These are phyloP conservation scores for Paramecium sexaurelia DNA, from an alignment of 73 alveolate genomes.

Conservation along the genomic window DNA sequence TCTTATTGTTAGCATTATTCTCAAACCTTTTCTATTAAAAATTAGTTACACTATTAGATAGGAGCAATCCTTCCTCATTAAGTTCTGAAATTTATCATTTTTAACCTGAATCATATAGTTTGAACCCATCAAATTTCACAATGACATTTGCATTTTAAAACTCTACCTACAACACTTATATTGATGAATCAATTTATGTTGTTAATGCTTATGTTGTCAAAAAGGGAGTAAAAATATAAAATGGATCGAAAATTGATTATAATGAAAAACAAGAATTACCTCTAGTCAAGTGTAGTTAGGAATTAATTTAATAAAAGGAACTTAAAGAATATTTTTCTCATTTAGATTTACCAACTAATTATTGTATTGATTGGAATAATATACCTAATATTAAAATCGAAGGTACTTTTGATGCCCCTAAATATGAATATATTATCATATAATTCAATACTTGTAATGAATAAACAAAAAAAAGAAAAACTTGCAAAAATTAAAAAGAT, in stretches of 20 bases:
- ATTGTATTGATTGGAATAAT: constrained; percentile 48
- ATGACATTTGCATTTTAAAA: constrained; percentile 10
- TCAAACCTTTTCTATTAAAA: not conserved
- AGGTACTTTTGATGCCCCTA: constrained; percentile 21
- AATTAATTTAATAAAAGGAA: not conserved
- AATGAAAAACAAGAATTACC: not conserved
- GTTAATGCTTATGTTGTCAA: not conserved
- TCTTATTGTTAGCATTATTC: not conserved
- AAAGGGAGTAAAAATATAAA: not conserved
- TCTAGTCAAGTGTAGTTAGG: not conserved
- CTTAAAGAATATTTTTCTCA: constrained; percentile 26
- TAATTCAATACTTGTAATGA: not conserved
- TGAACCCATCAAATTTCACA: not conserved
- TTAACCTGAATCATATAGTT: not conserved
- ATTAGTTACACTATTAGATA: not conserved
- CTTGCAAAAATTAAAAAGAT: not conserved
- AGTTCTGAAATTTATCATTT: constrained; percentile 16
- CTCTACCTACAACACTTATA: not conserved
- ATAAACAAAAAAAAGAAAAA: not conserved
- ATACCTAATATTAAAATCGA: not conserved
- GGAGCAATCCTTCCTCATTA: not conserved
- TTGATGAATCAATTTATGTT: constrained; percentile 50
- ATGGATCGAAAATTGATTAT: not conserved
- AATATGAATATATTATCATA: not conserved
- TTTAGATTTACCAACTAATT: constrained; percentile 13